Percentiles rank a stretch among this genome's conserved stretches.
These are phyloP conservation scores for Solanum stenotomum DNA, from an alignment of 257 asterid species.

Conservation along the genomic window DNA sequence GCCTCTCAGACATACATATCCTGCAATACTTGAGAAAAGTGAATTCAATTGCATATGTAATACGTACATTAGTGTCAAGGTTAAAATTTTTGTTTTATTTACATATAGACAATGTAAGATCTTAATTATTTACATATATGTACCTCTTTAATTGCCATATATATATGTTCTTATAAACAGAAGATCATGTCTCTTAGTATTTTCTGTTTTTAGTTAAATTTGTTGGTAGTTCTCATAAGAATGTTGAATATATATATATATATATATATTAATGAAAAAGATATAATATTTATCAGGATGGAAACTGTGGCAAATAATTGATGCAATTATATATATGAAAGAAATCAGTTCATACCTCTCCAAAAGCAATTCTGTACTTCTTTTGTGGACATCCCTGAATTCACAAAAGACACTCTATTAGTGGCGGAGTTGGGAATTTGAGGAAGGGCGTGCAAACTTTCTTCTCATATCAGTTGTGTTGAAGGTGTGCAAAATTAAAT, in stretches of 20 bases:
- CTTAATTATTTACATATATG: neutral
- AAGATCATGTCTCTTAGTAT: neutral
- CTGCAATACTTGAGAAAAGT: neutral
- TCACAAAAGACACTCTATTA: neutral
- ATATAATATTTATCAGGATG: neutral
- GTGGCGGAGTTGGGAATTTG: neutral
- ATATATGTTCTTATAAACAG: neutral
- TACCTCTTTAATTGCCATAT: neutral
- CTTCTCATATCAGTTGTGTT: neutral
- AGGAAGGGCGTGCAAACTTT: neutral
- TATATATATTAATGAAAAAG: neutral
- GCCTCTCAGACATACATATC: slow-evolving; percentile 20
- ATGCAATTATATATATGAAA: neutral
- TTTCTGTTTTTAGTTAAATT: neutral
- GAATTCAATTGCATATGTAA: neutral
- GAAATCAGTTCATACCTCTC: slow-evolving; percentile 11
- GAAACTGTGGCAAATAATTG: neutral
- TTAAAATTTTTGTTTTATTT: neutral
- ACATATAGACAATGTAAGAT: neutral
- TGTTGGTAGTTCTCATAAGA: neutral
- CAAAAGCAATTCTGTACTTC: slow-evolving; percentile 18
- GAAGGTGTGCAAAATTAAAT: neutral
- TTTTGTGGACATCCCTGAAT: slow-evolving; percentile 16
- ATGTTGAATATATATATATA: neutral
- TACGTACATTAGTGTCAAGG: neutral